Evolutionary conservation across 805 yeast species (phyloP).

Genomic region (Jamesozyma spencerorum): DNA sequence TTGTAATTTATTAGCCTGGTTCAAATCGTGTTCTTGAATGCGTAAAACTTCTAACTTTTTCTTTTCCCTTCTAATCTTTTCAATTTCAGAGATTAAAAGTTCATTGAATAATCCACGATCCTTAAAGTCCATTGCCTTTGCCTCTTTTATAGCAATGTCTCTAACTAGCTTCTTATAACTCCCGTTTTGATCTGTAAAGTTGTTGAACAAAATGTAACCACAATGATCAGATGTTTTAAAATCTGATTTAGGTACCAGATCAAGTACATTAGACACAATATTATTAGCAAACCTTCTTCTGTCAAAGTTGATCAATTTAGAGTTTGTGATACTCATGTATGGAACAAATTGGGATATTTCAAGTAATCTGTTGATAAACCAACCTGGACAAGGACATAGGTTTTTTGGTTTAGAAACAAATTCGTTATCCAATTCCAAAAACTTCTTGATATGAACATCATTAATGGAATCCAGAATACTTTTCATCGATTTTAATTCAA

Average conservation of each 20-base stretch:
- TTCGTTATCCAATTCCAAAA: conserved; percentile 29
- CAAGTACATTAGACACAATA: conserved; percentile 45
- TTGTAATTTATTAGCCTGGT: conserved; percentile 28
- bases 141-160: conserved; percentile 37
- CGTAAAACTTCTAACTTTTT: conserved; percentile 35
- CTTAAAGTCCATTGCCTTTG: conserved; percentile 31
- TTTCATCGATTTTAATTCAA: conserved; percentile 26
- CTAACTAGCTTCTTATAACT: conserved; percentile 22
- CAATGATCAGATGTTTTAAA: conserved; percentile 5
- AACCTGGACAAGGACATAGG: conserved; percentile 82
- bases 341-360: conserved; percentile 74
- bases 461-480: conserved; percentile 16
- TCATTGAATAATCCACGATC: conserved; percentile 36
- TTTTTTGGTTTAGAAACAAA: conserved; percentile 28
- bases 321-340: conserved; percentile 58
- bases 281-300: conserved; percentile 65
- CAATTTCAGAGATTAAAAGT: conserved; percentile 41
- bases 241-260: conserved; percentile 29
- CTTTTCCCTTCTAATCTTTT: conserved; percentile 44
- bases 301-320: conserved; percentile 71
- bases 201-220: conserved; percentile 18
- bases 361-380: conserved; percentile 74
- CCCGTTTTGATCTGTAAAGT: conserved; percentile 26
- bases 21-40: conserved; percentile 31
- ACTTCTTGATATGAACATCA: conserved; percentile 18